A percentile compares a stretch with the other conserved stretches of the same genome.
phyloP scores from a whole-genome alignment of 2,329 filamentous ascomycete genomes.

The Ophiostoma montium region DNA sequence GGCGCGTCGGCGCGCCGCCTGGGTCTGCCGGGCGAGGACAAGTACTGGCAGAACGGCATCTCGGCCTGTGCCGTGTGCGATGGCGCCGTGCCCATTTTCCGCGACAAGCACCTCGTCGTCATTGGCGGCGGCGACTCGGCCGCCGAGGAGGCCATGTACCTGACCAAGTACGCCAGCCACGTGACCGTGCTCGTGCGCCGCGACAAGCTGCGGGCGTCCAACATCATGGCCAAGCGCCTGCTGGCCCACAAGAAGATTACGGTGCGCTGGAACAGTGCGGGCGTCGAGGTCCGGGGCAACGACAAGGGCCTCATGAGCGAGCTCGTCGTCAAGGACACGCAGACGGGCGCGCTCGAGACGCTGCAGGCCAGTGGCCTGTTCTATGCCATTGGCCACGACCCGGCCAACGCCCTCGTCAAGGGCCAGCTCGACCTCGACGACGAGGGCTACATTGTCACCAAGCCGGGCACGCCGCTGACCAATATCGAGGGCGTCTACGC shows the following conservation, averaged over 20 bases:
- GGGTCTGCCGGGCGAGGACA: slow-evolving; percentile 73
- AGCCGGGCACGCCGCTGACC: slow-evolving; percentile 77
- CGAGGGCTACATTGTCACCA: slow-evolving; percentile 83
- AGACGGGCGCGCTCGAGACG: slow-evolving; percentile 64
- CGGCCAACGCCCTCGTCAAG: slow-evolving; percentile 81
- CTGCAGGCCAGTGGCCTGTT: slow-evolving; percentile 85
- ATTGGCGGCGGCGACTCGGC: slow-evolving; percentile 95
- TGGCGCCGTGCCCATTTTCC: slow-evolving; percentile 91
- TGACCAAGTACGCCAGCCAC: slow-evolving; percentile 93
- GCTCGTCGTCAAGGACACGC: slow-evolving; percentile 66
- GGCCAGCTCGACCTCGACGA: slow-evolving; percentile 71
- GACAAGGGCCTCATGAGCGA: slow-evolving; percentile 78
- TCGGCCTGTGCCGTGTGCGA: slow-evolving; percentile 96
- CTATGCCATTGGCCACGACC: slow-evolving; percentile 95
- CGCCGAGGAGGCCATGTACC: slow-evolving; percentile 91
- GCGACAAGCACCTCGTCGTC: slow-evolving; percentile 87
- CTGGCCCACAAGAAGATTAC: slow-evolving; percentile 78
- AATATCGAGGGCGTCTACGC: slow-evolving; percentile 88
- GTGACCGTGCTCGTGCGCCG: slow-evolving; percentile 87
- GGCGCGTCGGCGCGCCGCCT: slow-evolving; percentile 83
- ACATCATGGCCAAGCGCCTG: slow-evolving; percentile 81
- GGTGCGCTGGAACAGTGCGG: slow-evolving; percentile 72
- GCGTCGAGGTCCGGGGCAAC: slow-evolving; percentile 73
- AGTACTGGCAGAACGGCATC: slow-evolving; percentile 95
- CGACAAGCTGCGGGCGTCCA: slow-evolving; percentile 74